These are phyloP conservation scores for Tetrahymena elliotti DNA, from an alignment of 73 alveolate species.

Conservation along the genomic window DNA sequence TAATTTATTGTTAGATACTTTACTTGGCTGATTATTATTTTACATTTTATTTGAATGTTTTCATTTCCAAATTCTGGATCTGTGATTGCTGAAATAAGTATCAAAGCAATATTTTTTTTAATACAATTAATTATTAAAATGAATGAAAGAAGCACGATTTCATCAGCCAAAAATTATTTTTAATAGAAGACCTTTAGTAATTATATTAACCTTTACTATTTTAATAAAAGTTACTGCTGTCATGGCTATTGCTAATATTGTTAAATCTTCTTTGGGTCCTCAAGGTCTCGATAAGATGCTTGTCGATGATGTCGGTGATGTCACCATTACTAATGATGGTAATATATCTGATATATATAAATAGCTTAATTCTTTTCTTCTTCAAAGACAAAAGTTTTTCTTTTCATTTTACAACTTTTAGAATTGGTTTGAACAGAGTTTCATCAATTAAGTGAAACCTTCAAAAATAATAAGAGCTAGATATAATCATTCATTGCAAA, in stretches of 20 bases:
- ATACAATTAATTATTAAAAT: too few species aligned
- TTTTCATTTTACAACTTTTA: background rate
- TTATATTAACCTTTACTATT: background rate
- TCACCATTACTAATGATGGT: constrained; percentile 95
- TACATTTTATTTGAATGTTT: background rate
- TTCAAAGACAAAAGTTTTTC: background rate
- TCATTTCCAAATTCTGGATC: background rate
- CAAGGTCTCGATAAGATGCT: constrained; percentile 99
- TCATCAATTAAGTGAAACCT: background rate
- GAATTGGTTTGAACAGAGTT: background rate
- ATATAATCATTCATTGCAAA: background rate
- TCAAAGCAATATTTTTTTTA: background rate
- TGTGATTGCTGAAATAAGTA: background rate
- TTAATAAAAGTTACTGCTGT: constrained; percentile 42
- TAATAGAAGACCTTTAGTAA: background rate
- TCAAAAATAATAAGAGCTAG: too few species aligned
- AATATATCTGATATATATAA: background rate
- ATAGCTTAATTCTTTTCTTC: background rate
- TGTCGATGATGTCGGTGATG: constrained; percentile 99
- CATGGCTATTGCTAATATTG: constrained; percentile 91
- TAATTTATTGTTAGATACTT: background rate
- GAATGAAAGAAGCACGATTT: too few species aligned
- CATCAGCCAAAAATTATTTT: background rate
- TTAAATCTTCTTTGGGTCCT: constrained; percentile 97
- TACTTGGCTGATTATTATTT: background rate